Evolutionary conservation across 2,329 filamentous ascomycete species (phyloP), one percentile per base, ranked within the genome.

Genomic region (Septoria linicola): DNA sequence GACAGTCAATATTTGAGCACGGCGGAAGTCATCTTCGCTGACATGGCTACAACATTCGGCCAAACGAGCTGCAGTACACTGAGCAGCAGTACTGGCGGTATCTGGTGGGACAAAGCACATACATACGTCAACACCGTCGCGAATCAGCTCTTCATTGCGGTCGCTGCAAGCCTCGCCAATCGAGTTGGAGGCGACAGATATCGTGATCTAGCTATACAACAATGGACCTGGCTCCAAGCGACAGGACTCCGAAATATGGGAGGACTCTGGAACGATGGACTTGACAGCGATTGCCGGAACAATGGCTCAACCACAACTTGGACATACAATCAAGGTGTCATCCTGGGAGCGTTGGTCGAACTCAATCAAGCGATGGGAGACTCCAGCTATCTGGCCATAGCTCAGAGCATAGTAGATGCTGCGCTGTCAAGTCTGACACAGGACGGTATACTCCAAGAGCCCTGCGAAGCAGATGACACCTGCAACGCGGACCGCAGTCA

Each of bases 261-360:
- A n/a, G n/a, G n/a, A n/a, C 73, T 73, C 1, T 76, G 81, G 63
- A 81, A 81, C 54, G 77, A 82, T 49, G 78, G 78, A 0, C 61
- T 81, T 3, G 67, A 69, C 8, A 57, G 64, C 14, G 75, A 71
- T 41, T 84, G 81, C 65, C 64, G 73, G 23, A 77, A 78, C 59
- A 80, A 80, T 48, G 72, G 74, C 37, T 27, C 23, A 27, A 68
- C 54, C 7, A 59, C 54, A 8, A 48, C 58, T 16, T 60, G 60
- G 57, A 58, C 75, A 0, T 82, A 82, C 65, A 82, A 81, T 59
- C 81, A 84, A 65, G 82, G 82, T 11, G 78, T 83, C 2, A 73
- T 84, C 17, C 73, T 84, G 6, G 72, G 78, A 11, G 81, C 75
- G 0, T 72, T 84, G 0, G 75, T 77, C 2, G 79, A 83, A 55